Base-by-base conservation (phyloP, 2,329 filamentous ascomycete genomes). In the Aureobasidium sp. region DNA sequence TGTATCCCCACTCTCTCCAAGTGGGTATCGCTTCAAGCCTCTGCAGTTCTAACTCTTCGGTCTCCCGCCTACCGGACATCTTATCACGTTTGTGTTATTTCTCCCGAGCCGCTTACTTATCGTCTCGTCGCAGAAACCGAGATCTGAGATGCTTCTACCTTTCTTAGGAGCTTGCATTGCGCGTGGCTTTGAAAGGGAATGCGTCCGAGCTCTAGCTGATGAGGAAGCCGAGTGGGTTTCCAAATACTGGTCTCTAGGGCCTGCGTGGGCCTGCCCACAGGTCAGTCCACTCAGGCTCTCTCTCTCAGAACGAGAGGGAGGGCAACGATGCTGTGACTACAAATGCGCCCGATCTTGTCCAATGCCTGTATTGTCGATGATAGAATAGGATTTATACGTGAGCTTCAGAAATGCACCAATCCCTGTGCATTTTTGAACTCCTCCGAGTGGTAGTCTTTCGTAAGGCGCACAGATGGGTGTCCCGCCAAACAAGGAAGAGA, bases 211-310 rank as follows among this genome's bases (percentile, higher is more conserved):
- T 53, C 47, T 46, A 53, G 24, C 20, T 43, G 50, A 43, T 50
- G 46, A 37, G 51, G 59, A 65, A 59, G 50, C 66, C 62, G 26
- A 73, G 72, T 68, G 63, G 69, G 9, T 13, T 55, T 41, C 17
- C 34, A 39, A 39, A 52, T 52, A 52, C 32, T 52, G 50, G n/a
- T n/a, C 41, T 20, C 41, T n/a, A 10, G 9, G 36, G 13, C 36
- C 36, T 37, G 36, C 12, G 36, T 37, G 12, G 13, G 12, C 20
- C 20, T 20, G 20, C 20, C 20, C 20, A 32, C 29, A 32, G 29
- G 29, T 32, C 29, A 32, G 29, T 32, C 29, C 29, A 32, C 29
- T 32, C 13, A 17, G 20, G 20, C 20, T 20, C 20, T 20, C 20
- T 20, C 20, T 20, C 20, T 20, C 20, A 20, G 20, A 20, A 20